A percentile compares a stretch with the other conserved stretches of the same genome.
Conservation (phyloP, 176 grass and related monocot genomes). For the Zea mays region Zm-B73-REFERENCE-NAM-5.0 NC_050098.1:10075001-10075500, state of each 20-base stretch:
- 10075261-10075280: slow-evolving; percentile 27
- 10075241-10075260: slow-evolving; percentile 1
- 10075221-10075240: background rate
- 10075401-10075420: slow-evolving; percentile 23
- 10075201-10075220: slow-evolving; percentile 6
- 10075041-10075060: slow-evolving; percentile 24
- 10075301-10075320: slow-evolving; percentile 20
- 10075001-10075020: slow-evolving; percentile 34
- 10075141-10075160: background rate
- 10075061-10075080: background rate
- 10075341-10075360: slow-evolving; percentile 10
- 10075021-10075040: slow-evolving; percentile 14
- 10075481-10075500: background rate
- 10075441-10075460: background rate
- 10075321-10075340: background rate
- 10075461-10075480: slow-evolving; percentile 23
- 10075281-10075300: slow-evolving; percentile 15
- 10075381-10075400: background rate
- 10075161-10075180: slow-evolving; percentile 3
- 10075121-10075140: background rate
- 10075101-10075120: background rate
- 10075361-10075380: slow-evolving; percentile 4
- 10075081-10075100: background rate
- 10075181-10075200: background rate
- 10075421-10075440: background rate